phyloP scores from a whole-genome alignment of 106 monocot species.

The Dendrobium officinale region DNA sequence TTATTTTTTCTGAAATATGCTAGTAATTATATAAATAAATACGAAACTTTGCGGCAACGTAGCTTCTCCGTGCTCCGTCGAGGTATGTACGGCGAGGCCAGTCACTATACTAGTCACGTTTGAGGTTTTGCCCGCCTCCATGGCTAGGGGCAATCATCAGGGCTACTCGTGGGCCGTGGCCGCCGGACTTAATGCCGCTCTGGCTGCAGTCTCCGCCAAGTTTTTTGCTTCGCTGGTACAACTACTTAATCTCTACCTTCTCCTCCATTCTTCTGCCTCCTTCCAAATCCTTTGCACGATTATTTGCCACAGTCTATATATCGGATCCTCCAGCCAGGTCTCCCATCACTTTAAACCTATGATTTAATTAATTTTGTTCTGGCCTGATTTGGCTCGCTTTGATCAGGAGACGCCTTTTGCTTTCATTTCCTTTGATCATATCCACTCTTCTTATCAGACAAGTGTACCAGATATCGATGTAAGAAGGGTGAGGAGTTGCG shows the following conservation, averaged over 20 bases:
- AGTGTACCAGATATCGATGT: neutral
- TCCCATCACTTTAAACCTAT: neutral
- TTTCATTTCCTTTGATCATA: neutral
- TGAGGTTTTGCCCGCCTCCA: neutral
- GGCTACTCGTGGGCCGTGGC: slow-evolving; percentile 69
- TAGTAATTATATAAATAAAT: too few relatives aligned
- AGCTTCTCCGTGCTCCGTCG: too few relatives aligned
- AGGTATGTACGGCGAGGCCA: too few relatives aligned
- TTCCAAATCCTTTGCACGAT: neutral
- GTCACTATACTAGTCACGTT: too few relatives aligned
- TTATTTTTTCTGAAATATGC: too few relatives aligned
- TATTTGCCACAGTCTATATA: neutral
- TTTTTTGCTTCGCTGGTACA: slow-evolving; percentile 41
- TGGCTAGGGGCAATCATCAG: slow-evolving; percentile 11
- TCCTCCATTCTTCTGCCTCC: neutral
- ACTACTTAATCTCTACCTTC: neutral
- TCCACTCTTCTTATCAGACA: neutral
- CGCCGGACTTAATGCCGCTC: slow-evolving; percentile 61
- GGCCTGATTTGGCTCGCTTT: neutral
- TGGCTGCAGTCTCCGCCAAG: slow-evolving; percentile 74
- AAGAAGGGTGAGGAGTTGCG: neutral
- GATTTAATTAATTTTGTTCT: neutral
- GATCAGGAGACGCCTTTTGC: neutral
- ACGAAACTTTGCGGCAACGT: too few relatives aligned
- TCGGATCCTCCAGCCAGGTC: neutral